Base-by-base conservation (phyloP, 148 eudicot genomes). In the Tetragonia tetragonoides region DNA sequence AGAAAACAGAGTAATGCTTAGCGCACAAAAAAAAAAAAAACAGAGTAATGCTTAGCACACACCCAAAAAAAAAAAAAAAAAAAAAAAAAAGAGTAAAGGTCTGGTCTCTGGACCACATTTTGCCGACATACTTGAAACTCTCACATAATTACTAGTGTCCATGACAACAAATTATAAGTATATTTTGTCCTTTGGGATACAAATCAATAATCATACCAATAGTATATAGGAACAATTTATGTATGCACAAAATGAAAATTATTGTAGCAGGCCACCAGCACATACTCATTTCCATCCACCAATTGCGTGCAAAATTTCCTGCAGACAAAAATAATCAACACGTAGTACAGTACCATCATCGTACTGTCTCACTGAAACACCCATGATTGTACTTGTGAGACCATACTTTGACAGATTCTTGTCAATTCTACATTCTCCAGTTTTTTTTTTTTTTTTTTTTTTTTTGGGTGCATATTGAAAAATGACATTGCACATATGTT, bases 51-150 rank as follows among this genome's bases (percentile, higher is more conserved):
- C 46, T 72, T 38, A 42, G 1, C 11, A 20, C n/a, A n/a, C n/a
- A n/a, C n/a, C n/a, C n/a, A n/a, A n/a, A n/a, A n/a, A n/a, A n/a
- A n/a, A n/a, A n/a, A 72, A 72, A 6, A 9, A 44, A 44, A 7
- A 34, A 73, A 56, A 56, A 47, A 23, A 73, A 24, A 34, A 9
- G 17, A 66, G 28, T 42, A 68, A 69, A 69, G 65, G 23, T 70
- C 18, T 77, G 65, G 23, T 70, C 18, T 77, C 1, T 69, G 80
- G 68, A 70, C 80, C 68, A 60, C 68, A 70, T 60, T 69, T 69
- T 44, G 75, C 75, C 68, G 80, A 70, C 80, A 77, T 18, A 77
- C 34, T 77, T 77, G 61, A 70, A 59, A 63, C 74, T 17, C 14
- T 20, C n/a, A 60, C 61, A 37, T 68, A 56, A 77, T 77, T 16